phyloP scores from a whole-genome alignment of 2,329 filamentous ascomycete genomes.

The Fusarium decemcellulare region DNA sequence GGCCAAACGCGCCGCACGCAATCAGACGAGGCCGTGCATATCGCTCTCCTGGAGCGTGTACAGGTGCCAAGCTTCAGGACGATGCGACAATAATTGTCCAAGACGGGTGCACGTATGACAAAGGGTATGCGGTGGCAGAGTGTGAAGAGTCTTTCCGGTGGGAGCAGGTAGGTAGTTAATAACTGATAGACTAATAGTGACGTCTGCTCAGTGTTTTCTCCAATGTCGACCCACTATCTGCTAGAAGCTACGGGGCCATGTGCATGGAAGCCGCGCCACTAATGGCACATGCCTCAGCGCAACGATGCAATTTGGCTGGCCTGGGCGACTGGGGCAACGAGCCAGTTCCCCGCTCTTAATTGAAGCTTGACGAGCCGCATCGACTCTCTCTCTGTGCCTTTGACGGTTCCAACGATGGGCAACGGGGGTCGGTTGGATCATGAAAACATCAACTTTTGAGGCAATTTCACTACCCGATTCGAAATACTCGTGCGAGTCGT shows the following conservation, averaged over 20 bases:
- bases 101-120: conserved; percentile 21
- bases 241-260: background rate
- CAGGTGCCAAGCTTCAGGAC: background rate
- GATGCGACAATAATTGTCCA: conserved; percentile 1
- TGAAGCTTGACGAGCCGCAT: background rate
- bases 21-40: conserved; percentile 16
- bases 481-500: background rate
- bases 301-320: conserved; percentile 7
- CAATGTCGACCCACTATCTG: conserved; percentile 30
- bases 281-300: conserved; percentile 10
- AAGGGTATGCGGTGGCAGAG: conserved; percentile 27
- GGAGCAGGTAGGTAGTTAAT: conserved; percentile 17
- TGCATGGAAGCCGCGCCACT: conserved; percentile 29
- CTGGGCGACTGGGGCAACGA: conserved; percentile 2
- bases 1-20: conserved; percentile 13
- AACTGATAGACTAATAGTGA: conserved; percentile 38
- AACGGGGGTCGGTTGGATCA: background rate
- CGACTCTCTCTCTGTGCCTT: background rate
- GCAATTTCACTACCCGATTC: background rate
- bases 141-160: conserved; percentile 37
- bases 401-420: background rate
- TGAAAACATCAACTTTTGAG: background rate
- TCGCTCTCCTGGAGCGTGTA: conserved; percentile 10
- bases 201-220: conserved; percentile 41
- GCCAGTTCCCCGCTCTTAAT: conserved; percentile 6